A percentile compares a stretch with the other conserved stretches of the same genome.
phyloP scores from a whole-genome alignment of 345 rosid genomes.

The Laguncularia racemosa region DNA sequence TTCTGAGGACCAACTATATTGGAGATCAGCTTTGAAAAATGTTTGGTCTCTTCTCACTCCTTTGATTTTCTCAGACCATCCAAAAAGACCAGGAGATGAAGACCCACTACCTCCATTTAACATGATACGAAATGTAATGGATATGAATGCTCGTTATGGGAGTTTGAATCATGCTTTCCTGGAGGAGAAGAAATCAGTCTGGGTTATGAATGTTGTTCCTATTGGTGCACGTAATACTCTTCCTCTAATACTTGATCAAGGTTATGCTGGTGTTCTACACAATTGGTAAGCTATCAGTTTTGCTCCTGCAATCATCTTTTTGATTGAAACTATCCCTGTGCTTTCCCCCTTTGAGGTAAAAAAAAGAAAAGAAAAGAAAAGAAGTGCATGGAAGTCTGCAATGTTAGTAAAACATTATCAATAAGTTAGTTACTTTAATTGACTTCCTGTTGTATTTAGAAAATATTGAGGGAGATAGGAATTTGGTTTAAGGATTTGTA shows the following conservation, averaged over 20 bases:
- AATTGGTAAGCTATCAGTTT: conserved; percentile 63
- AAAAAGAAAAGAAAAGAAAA: no score
- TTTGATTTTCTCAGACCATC: conserved; percentile 95
- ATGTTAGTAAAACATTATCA: no score
- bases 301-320: background rate
- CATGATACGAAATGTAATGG: conserved; percentile 98
- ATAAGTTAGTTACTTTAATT: no score
- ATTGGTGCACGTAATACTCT: conserved; percentile 63
- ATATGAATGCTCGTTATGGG: conserved; percentile 94
- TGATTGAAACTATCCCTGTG: background rate
- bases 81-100: conserved; percentile 98
- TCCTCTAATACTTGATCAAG: conserved; percentile 82
- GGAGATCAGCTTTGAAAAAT: conserved; percentile 70
- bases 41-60: conserved; percentile 97
- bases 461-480: no score
- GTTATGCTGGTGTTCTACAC: conserved; percentile 86
- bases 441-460: no score
- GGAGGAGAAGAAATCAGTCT: conserved; percentile 66
- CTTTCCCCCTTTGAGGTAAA: background rate
- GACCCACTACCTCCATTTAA: conserved; percentile 94
- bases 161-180: conserved; percentile 68
- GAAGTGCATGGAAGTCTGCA: no score
- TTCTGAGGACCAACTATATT: conserved; percentile 56
- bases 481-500: no score
- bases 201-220: conserved; percentile 99